phyloP scores from a whole-genome alignment of 768 basidiomycete genomes.

The Serendipita vermifera region DNA sequence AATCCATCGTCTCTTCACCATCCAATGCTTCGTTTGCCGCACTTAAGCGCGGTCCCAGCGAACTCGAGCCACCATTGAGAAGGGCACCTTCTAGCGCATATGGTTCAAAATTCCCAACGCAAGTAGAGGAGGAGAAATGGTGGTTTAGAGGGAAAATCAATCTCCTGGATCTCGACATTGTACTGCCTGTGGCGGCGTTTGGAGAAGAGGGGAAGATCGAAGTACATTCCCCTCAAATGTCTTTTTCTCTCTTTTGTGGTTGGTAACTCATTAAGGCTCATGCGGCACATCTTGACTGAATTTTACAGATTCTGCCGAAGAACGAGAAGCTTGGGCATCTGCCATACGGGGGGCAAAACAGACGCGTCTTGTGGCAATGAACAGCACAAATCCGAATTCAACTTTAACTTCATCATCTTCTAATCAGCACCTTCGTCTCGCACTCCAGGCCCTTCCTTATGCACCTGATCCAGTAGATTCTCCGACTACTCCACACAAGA shows the following conservation, averaged over 20 bases:
- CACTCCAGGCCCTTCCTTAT: slow-evolving; percentile 61
- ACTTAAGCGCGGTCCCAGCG: neutral
- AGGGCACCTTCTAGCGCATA: neutral
- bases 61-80: neutral
- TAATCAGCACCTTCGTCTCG: slow-evolving; percentile 59
- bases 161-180: slow-evolving; percentile 64
- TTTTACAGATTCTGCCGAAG: slow-evolving; percentile 36
- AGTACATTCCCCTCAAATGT: slow-evolving; percentile 53
- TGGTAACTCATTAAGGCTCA: slow-evolving; percentile 15
- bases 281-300: slow-evolving; percentile 2
- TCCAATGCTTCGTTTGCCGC: neutral
- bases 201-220: slow-evolving; percentile 48
- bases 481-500: slow-evolving; percentile 6
- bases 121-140: slow-evolving; percentile 53
- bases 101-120: slow-evolving; percentile 20
- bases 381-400: slow-evolving; percentile 61
- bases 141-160: slow-evolving; percentile 54
- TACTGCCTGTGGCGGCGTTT: slow-evolving; percentile 37
- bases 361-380: slow-evolving; percentile 54
- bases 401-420: slow-evolving; percentile 69
- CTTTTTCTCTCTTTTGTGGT: slow-evolving; percentile 53
- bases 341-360: slow-evolving; percentile 59
- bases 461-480: slow-evolving; percentile 37
- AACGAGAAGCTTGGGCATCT: slow-evolving; percentile 52
- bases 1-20: neutral